Base-by-base conservation (phyloP, 768 basidiomycete species). In the Termitomyces heimii region DNA sequence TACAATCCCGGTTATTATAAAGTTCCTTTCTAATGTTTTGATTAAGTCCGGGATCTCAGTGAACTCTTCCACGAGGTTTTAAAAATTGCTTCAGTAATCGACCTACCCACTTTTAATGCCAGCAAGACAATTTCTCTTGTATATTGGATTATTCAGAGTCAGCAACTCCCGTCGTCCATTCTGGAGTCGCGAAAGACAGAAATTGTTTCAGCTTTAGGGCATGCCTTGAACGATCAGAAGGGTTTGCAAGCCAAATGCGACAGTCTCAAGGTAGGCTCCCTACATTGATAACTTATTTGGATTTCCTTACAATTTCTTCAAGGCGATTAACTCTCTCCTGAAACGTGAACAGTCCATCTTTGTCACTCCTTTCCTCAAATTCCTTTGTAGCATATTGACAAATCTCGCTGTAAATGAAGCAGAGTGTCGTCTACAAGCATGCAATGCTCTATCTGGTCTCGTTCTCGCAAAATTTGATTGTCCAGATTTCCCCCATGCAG, bases 391-490 rank as follows among this genome's bases (percentile, higher is more conserved):
- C 39, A 62, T 73, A 51, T 62, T 79, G 53, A 50, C 60, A 5
- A 61, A 70, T 54, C 65, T 79, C 39, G 50, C 63, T 4, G 66
- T 64, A 10, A 65, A 70, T 14, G 66, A 70, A 24, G 39, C 60
- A 7, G 65, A 67, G 9, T 53, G 68, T 40, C 81, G 86, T 40
- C 61, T 77, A 0, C 75, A 81, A 55, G 83, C 88, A 3, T 81
- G 80, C 8, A 74, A 81, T 61, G 82, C 84, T 2, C 72, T 88
- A 0, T 76, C 79, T 39, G 80, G 82, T 2, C 77, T 85, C 52
- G 81, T 79, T 12, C 61, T 75, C 4, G 83, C 73, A 2, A 77
- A 74, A 59, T 61, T 73, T 44, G 50, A 54, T 1, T 52, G 55
- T 56, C 22, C 61, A 37, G 39, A 57, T 42, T 66, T 63, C 39